phyloP scores from a whole-genome alignment of 441 rosid species.

The Viola pubescens region DNA sequence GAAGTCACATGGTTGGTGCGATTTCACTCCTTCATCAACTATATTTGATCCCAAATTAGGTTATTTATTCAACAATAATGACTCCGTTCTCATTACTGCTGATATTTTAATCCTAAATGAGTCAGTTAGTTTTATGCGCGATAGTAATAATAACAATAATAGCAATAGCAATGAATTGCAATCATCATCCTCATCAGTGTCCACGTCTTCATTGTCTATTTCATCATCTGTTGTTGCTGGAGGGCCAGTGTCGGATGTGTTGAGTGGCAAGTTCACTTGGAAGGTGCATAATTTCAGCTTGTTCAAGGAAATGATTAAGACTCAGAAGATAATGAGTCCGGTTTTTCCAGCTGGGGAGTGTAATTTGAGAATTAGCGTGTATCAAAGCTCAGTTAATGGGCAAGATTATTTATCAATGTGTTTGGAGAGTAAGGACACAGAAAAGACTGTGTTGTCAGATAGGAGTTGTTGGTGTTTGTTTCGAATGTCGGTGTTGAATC shows the following conservation, averaged over 20 bases:
- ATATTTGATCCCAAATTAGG: conserved; percentile 82
- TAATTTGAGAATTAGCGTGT: conserved; percentile 85
- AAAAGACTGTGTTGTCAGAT: conserved; percentile 46
- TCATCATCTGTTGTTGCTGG: conserved; percentile 41
- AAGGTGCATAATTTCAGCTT: conserved; percentile 93
- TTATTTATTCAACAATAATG: conserved; percentile 56
- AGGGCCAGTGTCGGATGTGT: conserved; percentile 66
- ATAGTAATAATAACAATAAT: conserved; percentile 41
- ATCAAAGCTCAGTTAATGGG: conserved; percentile 78
- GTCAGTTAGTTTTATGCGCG: conserved; percentile 70
- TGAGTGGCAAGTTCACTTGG: conserved; percentile 96
- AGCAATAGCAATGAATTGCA: conserved; percentile 35
- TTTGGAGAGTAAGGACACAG: conserved; percentile 93
- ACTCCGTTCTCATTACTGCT: conserved; percentile 70
- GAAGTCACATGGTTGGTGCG: conserved; percentile 99
- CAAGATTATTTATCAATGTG: conserved; percentile 87
- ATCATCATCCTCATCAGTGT: conserved; percentile 27
- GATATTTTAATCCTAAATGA: conserved; percentile 87
- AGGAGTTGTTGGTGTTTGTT: conserved; percentile 97
- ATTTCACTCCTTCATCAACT: conserved; percentile 83
- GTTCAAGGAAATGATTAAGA: conserved; percentile 93
- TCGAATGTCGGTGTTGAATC: conserved; percentile 89
- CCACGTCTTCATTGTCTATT: background rate
- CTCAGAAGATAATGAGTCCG: conserved; percentile 98
- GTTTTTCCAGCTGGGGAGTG: conserved; percentile 98